Evolutionary conservation across 116 monocot species (phyloP).

Genomic region (Posidonia oceanica): DNA sequence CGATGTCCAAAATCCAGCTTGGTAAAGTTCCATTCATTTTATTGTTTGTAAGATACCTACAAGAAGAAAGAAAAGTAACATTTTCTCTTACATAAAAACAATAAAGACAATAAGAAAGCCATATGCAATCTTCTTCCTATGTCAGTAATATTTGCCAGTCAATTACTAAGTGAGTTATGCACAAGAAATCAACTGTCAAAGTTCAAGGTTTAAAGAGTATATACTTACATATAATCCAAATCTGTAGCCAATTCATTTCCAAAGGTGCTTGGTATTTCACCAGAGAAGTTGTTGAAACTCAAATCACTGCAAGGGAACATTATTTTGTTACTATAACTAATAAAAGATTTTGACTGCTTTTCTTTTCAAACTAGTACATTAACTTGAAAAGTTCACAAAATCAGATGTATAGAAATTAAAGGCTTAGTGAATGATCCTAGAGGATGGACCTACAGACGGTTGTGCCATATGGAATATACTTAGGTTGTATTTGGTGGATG

Average conservation of each 20-base stretch:
- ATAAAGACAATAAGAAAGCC: not conserved
- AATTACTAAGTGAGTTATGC: no score
- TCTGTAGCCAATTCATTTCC: not conserved
- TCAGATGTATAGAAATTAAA: no score
- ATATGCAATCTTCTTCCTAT: no score
- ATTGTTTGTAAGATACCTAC: constrained; percentile 55
- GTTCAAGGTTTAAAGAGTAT: not conserved
- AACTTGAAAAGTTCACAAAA: no score
- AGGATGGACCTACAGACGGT: no score
- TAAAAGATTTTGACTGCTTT: no score
- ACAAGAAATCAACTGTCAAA: not conserved
- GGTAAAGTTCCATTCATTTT: constrained; percentile 52
- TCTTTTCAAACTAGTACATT: no score
- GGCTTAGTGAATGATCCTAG: no score
- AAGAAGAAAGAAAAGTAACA: not conserved
- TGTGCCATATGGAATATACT: no score
- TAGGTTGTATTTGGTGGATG: no score
- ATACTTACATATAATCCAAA: constrained; percentile 9
- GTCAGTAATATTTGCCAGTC: no score
- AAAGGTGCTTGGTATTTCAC: constrained; percentile 35
- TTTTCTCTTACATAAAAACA: not conserved
- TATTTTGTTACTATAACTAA: not conserved
- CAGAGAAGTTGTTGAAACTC: constrained; percentile 62
- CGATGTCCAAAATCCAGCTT: constrained; percentile 33
- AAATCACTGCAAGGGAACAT: constrained; percentile 41